Conservation (phyloP, 805 yeast species). For the Babjeviella inositovora region DNA sequence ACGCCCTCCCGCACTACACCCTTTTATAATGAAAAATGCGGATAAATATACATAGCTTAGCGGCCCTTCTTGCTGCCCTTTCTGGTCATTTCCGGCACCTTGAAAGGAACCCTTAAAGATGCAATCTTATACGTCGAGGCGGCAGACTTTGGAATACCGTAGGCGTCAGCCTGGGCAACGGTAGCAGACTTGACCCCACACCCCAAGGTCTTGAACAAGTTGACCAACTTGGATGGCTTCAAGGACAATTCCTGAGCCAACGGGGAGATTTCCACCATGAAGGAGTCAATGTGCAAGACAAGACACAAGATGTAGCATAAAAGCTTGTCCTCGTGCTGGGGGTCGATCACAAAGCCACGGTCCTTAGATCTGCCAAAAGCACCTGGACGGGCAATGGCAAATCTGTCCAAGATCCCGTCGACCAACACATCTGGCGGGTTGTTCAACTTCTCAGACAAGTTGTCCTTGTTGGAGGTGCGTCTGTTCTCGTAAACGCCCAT, state of each 20-base stretch:
- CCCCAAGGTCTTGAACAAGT: constrained; percentile 68
- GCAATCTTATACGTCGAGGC: constrained; percentile 70
- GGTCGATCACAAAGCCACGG: constrained; percentile 68
- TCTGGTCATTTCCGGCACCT: constrained; percentile 69
- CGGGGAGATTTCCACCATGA: constrained; percentile 60
- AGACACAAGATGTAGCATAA: constrained; percentile 64
- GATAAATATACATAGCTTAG: constrained; percentile 8
- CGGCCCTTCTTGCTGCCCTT: constrained; percentile 27
- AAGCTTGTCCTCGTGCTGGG: constrained; percentile 75
- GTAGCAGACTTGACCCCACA: constrained; percentile 62
- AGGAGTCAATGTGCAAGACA: constrained; percentile 62
- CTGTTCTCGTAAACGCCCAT: constrained; percentile 69
- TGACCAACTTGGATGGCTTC: constrained; percentile 57
- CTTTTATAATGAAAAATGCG: neutral
- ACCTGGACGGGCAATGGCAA: constrained; percentile 51
- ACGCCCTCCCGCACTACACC: neutral
- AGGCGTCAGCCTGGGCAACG: constrained; percentile 58
- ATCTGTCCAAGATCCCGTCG: constrained; percentile 57
- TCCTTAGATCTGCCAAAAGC: constrained; percentile 62
- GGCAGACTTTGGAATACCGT: constrained; percentile 44
- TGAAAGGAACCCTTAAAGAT: constrained; percentile 73
- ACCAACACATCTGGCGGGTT: constrained; percentile 60
- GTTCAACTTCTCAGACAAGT: constrained; percentile 43
- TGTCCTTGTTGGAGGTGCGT: constrained; percentile 41
- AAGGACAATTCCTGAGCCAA: constrained; percentile 72